Evolutionary conservation across 2,329 filamentous ascomycete genomes (phyloP).

Genomic region (Boeremia exigua): DNA sequence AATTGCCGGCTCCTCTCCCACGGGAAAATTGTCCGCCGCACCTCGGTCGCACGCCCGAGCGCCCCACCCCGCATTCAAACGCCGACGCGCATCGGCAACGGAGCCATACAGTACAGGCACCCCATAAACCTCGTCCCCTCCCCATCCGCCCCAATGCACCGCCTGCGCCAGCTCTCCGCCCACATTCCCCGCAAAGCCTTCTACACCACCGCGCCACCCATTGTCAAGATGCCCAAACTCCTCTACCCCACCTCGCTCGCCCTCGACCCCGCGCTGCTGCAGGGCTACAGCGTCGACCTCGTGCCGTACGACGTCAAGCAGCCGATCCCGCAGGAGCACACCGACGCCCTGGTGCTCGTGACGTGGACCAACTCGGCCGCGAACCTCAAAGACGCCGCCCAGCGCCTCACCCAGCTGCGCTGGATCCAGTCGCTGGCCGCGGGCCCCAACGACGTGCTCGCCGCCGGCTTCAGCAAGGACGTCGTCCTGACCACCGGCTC

Average conservation of each 20-base stretch:
- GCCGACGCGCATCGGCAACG: slow-evolving; percentile 15
- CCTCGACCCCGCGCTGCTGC: slow-evolving; percentile 61
- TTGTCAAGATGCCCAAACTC: slow-evolving; percentile 55
- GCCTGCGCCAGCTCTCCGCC: slow-evolving; percentile 8
- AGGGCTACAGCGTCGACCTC: slow-evolving; percentile 65
- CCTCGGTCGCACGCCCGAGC: slow-evolving; percentile 4
- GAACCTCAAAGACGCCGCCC: slow-evolving; percentile 65
- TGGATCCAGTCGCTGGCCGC: slow-evolving; percentile 73
- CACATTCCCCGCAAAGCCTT: slow-evolving; percentile 13
- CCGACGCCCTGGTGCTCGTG: slow-evolving; percentile 66
- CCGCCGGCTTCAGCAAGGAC: slow-evolving; percentile 62
- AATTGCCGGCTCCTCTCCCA: too few relatives aligned
- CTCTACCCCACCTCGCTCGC: slow-evolving; percentile 69
- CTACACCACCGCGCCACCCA: slow-evolving; percentile 7
- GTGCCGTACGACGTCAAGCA: slow-evolving; percentile 65
- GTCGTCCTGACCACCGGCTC: slow-evolving; percentile 66
- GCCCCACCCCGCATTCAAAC: slow-evolving; percentile 19
- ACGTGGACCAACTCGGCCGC: slow-evolving; percentile 66
- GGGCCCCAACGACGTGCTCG: slow-evolving; percentile 69
- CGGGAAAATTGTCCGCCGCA: neutral
- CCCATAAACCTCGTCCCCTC: slow-evolving; percentile 7
- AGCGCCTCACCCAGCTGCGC: slow-evolving; percentile 61
- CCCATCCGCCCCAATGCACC: slow-evolving; percentile 4
- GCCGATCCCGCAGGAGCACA: slow-evolving; percentile 62
- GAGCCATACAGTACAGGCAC: slow-evolving; percentile 6